These are phyloP conservation scores for Moniliophthora roreri DNA, from an alignment of 1,284 basidiomycete genomes.

Conservation along the genomic window DNA sequence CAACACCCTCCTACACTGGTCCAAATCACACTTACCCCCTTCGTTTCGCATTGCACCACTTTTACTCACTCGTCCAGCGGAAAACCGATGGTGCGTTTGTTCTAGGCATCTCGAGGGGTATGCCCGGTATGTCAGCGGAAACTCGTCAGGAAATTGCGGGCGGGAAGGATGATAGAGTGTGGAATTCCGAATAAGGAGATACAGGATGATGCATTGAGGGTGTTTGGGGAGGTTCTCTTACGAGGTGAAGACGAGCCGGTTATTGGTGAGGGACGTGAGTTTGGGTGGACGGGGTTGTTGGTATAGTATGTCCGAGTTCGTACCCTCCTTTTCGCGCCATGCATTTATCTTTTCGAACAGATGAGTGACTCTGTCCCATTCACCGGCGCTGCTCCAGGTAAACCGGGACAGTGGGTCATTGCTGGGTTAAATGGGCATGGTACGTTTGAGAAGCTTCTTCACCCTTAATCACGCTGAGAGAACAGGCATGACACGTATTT, in stretches of 20 bases:
- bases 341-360: background rate
- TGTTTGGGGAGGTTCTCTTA: constrained; percentile 14
- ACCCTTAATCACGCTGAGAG: background rate
- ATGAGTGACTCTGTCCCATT: constrained; percentile 15
- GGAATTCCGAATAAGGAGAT: constrained; percentile 13
- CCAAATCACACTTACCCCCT: constrained; percentile 16
- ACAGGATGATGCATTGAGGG: constrained; percentile 13
- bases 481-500: constrained; percentile 12
- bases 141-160: constrained; percentile 11
- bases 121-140: constrained; percentile 13
- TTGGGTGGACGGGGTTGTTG: constrained; percentile 19
- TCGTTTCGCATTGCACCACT: constrained; percentile 16
- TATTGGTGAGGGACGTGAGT: constrained; percentile 17
- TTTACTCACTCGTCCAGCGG: constrained; percentile 19
- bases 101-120: constrained; percentile 17
- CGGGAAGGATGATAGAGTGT: constrained; percentile 14
- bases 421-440: constrained; percentile 17
- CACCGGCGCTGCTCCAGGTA: constrained; percentile 10
- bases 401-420: constrained; percentile 13
- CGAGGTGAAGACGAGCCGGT: constrained; percentile 8
- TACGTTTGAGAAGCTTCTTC: background rate
- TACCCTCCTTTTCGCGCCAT: background rate
- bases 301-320: constrained; percentile 4
- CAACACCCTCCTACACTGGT: constrained; percentile 12
- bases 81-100: constrained; percentile 16